These are phyloP conservation scores for Huntiella abstrusa DNA, from an alignment of 2,329 filamentous ascomycete species.

Conservation along the genomic window DNA sequence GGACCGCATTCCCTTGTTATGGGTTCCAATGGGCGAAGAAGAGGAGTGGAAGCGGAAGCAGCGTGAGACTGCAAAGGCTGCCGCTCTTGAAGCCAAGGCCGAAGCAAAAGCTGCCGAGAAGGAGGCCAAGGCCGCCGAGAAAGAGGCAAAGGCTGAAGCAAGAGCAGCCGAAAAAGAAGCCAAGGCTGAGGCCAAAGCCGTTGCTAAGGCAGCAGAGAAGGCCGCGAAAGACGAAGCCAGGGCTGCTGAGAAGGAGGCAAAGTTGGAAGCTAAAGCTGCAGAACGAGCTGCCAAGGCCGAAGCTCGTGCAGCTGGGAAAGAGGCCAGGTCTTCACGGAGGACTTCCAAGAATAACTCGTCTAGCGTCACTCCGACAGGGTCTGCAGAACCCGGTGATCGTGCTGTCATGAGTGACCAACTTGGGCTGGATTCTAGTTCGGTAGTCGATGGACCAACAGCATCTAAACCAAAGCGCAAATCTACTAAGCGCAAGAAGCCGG, in stretches of 20 bases:
- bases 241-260: constrained; percentile 7
- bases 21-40: constrained; percentile 30
- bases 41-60: constrained; percentile 26
- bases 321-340: background rate
- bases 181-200: constrained; percentile 7
- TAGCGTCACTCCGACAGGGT: background rate
- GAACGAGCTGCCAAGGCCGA: constrained; percentile 1
- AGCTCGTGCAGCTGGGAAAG: background rate
- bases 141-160: constrained; percentile 5
- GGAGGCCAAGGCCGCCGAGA: constrained; percentile 6
- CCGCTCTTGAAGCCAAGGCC: constrained; percentile 8
- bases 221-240: constrained; percentile 7
- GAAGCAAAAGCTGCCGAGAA: constrained; percentile 6
- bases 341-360: background rate
- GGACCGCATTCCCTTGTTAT: constrained; percentile 37
- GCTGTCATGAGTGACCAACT: too few relatives aligned
- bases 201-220: constrained; percentile 4
- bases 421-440: too few relatives aligned
- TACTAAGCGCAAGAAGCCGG: constrained; percentile 3
- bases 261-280: constrained; percentile 4
- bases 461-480: constrained; percentile 5
- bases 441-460: background rate
- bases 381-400: background rate
- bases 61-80: constrained; percentile 15
- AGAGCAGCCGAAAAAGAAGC: constrained; percentile 8